Evolutionary conservation across 1,139 yeast genomes (phyloP), one percentile per base, ranked within the genome.

Genomic region (Debaryomyces robertsiae): DNA sequence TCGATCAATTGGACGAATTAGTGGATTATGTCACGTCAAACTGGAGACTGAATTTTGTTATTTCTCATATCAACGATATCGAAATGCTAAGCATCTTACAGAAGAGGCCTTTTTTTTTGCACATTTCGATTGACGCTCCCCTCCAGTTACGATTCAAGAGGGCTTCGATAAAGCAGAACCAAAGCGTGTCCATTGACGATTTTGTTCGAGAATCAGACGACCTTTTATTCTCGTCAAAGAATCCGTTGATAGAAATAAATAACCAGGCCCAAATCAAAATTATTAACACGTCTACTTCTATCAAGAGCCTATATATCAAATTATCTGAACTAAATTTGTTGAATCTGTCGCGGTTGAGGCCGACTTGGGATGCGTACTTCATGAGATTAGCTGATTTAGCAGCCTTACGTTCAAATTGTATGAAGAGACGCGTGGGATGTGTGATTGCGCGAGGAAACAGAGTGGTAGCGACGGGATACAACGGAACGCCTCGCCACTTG

Each of bases 391-490:
- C 98, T 0, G 91, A 88, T 50, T 73, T 94, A 53, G 98, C 98
- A 0, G 96, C 98, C 0, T 72, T 84, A 40, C 70, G 99, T 49
- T 83, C 95, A 27, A 94, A 93, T 53, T 94, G 98, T 66, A 94
- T 93, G 98, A 94, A 93, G 61, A 73, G 98, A 44, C 74, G 96
- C 44, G 98, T 93, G 1, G 98, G 98, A 0, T 91, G 98, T 62
- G 98, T 94, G 2, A 78, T 93, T 23, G 97, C 89, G 1, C 75
- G 91, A 40, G 94, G 88, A 41, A 81, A 80, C 37, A 70, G 97
- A 41, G 96, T 93, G 27, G 77, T 94, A 24, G 95, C 98, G 1
- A 93, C 98, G 0, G 99, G 98, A 0, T 93, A 94, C 63, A 93
- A 93, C 57, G 98, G 99, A 1, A 93, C 99, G 0, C 98, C 98